Evolutionary conservation across 2,329 filamentous ascomycete genomes (phyloP), one percentile per base, ranked within the genome.

Genomic region (Colletotrichum higginsianum): DNA sequence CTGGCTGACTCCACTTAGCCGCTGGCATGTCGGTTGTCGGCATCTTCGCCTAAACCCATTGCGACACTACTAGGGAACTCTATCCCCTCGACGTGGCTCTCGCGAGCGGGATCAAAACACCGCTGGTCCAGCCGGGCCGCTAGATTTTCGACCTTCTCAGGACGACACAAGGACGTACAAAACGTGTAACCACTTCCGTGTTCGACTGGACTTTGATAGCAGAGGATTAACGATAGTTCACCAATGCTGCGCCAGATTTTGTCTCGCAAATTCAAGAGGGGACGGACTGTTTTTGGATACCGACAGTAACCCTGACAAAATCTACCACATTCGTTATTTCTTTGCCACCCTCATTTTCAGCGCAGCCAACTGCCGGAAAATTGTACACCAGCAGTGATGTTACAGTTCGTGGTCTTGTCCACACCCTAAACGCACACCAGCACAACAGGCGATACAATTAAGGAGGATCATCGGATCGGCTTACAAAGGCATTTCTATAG

Each of bases 1-100:
- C 7, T 21, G 18, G 6, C 40, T 66, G 55, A 60, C 38, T 60
- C 60, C 18, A 15, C 50, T 68, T 21, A 85, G 84, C 84, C 72
- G 77, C 79, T 56, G 83, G 81, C 73, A 86, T 86, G 84, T 84
- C 84, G 21, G 78, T 85, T 66, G 83, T 86, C 52, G 84, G 84
- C 73, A 83, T 83, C 23, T 86, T 85, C 72, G 84, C 84, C 42
- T 86, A 83, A 77, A 50, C 38, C 57, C 15, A 44, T 42, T 42
- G 52, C 68, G 9, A 61, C 50, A 60, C 26, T n/a, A 8, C 13
- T 30, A 11, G 56, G 64, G 53, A 56, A 56, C 15, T 8, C 13
- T 2, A 47, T 30, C 46, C 15, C 26, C 26, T 60, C 52, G 61
- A 44, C 50, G 7, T 18, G 40, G n/a, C 44, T 40, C 60, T 16